Percentiles rank a stretch among this genome's conserved stretches.
Evolutionary conservation across 2,329 filamentous ascomycete genomes (phyloP).

Genomic region (Eurotiales sp.): DNA sequence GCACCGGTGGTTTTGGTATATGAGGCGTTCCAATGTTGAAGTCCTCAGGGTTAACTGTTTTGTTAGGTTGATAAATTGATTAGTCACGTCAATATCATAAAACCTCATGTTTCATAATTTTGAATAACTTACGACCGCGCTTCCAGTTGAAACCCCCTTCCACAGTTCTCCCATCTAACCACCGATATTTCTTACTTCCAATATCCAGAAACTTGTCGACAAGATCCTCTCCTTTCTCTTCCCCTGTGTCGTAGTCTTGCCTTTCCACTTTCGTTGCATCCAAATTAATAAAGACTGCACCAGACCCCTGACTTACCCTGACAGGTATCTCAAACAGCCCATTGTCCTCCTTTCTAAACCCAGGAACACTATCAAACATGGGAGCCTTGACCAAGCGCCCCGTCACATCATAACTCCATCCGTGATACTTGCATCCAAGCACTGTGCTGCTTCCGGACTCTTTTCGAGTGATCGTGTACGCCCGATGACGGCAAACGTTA

Average conservation of each 20-base stretch:
- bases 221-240: not conserved
- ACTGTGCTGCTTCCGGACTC: slow-evolving; percentile 50
- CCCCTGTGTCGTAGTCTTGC: slow-evolving; percentile 4
- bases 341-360: slow-evolving; percentile 56
- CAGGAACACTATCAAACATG: slow-evolving; percentile 53
- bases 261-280: slow-evolving; percentile 24
- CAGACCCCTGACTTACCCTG: slow-evolving; percentile 15
- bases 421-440: slow-evolving; percentile 59
- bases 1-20: not conserved
- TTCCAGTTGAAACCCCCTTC: slow-evolving; percentile 34
- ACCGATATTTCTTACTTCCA: slow-evolving; percentile 15
- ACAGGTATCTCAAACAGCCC: slow-evolving; percentile 45
- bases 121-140: slow-evolving; percentile 21
- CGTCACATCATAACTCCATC: slow-evolving; percentile 58
- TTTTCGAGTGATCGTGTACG: slow-evolving; percentile 55
- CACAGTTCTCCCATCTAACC: slow-evolving; percentile 27
- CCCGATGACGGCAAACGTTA: slow-evolving; percentile 60
- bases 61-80: no score
- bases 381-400: slow-evolving; percentile 60
- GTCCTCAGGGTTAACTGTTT: not conserved
- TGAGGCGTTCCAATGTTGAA: slow-evolving; percentile 9
- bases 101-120: not conserved
- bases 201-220: slow-evolving; percentile 17
- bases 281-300: slow-evolving; percentile 23
- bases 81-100: no score